phyloP scores from a whole-genome alignment of 2,329 filamentous ascomycete species.

The Ilyonectria robusta region DNA sequence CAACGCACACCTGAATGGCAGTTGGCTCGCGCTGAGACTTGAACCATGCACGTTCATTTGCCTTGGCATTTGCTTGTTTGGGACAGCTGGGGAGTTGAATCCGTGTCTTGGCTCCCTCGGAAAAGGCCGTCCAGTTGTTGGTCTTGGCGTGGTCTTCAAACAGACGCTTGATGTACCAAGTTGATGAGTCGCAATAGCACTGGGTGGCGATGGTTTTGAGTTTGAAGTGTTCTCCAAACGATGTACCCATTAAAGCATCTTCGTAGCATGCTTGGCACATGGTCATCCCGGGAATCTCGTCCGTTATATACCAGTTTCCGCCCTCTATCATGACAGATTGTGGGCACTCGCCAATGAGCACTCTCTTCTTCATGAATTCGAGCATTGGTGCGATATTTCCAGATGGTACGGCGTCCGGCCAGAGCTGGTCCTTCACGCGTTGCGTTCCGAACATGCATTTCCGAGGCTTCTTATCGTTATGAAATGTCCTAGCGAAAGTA shows the following conservation, averaged over 20 bases:
- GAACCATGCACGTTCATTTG: conserved; percentile 52
- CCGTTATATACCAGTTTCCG: conserved; percentile 53
- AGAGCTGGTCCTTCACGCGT: conserved; percentile 51
- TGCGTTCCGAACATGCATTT: conserved; percentile 54
- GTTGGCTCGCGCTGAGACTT: conserved; percentile 42
- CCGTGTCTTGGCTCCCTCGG: conserved; percentile 47
- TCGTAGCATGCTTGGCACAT: conserved; percentile 59
- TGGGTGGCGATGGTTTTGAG: conserved; percentile 15
- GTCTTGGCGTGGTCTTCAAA: conserved; percentile 44
- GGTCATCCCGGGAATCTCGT: conserved; percentile 48
- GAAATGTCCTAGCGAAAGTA: conserved; percentile 43
- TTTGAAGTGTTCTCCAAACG: conserved; percentile 50
- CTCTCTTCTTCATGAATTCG: conserved; percentile 49
- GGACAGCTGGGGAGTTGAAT: conserved; percentile 49
- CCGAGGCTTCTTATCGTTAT: conserved; percentile 47
- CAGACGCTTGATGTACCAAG: conserved; percentile 49
- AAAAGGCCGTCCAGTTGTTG: conserved; percentile 53
- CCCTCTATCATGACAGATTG: conserved; percentile 30
- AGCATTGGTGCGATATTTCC: conserved; percentile 47
- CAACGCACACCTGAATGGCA: conserved; percentile 51
- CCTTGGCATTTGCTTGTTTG: conserved; percentile 32
- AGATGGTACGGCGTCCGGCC: conserved; percentile 46
- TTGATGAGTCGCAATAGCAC: conserved; percentile 51
- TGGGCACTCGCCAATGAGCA: conserved; percentile 36
- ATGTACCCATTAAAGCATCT: conserved; percentile 50